Percentiles rank a stretch among this genome's conserved stretches.
Conservation (phyloP, 345 rosid genomes). For the Salix dunnii region DNA sequence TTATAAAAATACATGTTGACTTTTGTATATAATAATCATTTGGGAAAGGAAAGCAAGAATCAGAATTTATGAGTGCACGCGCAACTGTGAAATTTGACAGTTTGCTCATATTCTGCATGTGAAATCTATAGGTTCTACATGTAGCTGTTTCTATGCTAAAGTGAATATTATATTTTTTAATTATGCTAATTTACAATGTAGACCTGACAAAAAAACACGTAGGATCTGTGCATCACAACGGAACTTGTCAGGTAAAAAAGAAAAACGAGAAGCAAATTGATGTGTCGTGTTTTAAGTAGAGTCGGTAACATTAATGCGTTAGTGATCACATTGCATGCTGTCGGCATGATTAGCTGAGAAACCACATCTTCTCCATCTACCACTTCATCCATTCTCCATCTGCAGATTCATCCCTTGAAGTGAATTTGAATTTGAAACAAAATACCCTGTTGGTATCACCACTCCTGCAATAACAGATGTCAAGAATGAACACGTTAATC, state of each 20-base stretch:
- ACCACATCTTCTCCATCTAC: slow-evolving; percentile 70
- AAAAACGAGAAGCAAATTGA: background rate
- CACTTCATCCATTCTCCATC: too few species aligned
- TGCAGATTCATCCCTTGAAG: slow-evolving; percentile 45
- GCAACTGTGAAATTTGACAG: too few species aligned
- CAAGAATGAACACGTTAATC: too few species aligned
- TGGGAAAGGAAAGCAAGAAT: too few species aligned
- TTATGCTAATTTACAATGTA: slow-evolving; percentile 11
- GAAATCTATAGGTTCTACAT: too few species aligned
- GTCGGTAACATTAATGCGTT: background rate
- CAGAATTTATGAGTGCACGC: too few species aligned
- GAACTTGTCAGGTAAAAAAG: background rate
- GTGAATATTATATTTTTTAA: too few species aligned
- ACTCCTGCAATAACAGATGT: too few species aligned
- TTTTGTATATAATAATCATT: too few species aligned
- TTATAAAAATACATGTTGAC: too few species aligned
- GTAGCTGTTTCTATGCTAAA: too few species aligned
- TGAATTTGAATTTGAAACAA: slow-evolving; percentile 9
- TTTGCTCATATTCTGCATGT: too few species aligned
- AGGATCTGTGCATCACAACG: background rate
- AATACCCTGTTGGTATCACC: slow-evolving; percentile 16
- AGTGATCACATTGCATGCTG: slow-evolving; percentile 45
- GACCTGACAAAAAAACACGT: slow-evolving; percentile 28
- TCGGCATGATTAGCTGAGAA: slow-evolving; percentile 47
- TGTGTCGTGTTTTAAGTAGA: background rate